Percentiles rank a stretch among this genome's conserved stretches.
Evolutionary conservation across 1,284 basidiomycete species (phyloP).

Genomic region (Puccinia hordei): DNA sequence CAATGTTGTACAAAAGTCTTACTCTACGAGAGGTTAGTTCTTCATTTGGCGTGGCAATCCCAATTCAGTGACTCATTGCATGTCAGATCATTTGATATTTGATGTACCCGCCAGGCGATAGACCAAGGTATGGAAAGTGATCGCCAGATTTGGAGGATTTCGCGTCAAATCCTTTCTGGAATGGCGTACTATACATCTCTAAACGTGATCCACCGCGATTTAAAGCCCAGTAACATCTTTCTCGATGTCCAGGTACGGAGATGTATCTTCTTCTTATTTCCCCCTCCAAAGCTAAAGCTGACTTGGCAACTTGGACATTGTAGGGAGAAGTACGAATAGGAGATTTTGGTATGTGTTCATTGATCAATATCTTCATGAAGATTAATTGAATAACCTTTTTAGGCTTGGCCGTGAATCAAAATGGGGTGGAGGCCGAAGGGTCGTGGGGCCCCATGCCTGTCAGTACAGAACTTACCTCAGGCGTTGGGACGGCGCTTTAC

Average conservation of each 20-base stretch:
- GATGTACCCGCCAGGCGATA: slow-evolving; percentile 65
- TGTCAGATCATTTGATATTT: background rate
- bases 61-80: background rate
- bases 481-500: slow-evolving; percentile 88
- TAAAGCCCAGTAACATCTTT: slow-evolving; percentile 88
- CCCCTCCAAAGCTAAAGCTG: slow-evolving; percentile 56
- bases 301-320: slow-evolving; percentile 62
- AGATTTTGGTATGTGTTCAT: slow-evolving; percentile 72
- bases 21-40: slow-evolving; percentile 43
- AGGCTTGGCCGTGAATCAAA: slow-evolving; percentile 69
- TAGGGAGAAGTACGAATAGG: slow-evolving; percentile 88
- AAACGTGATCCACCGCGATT: slow-evolving; percentile 89
- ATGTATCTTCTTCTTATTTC: slow-evolving; percentile 9
- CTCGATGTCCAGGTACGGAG: slow-evolving; percentile 58
- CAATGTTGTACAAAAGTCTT: slow-evolving; percentile 25
- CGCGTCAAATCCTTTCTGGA: slow-evolving; percentile 89
- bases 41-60: background rate
- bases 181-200: slow-evolving; percentile 84
- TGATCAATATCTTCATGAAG: slow-evolving; percentile 8
- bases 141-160: slow-evolving; percentile 83
- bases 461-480: slow-evolving; percentile 73
- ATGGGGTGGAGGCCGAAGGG: slow-evolving; percentile 72
- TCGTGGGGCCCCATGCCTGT: slow-evolving; percentile 63
- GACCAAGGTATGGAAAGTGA: slow-evolving; percentile 73
- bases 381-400: background rate